Conservation (phyloP, 768 basidiomycete species). For the Boletus rubroflammeus region DNA sequence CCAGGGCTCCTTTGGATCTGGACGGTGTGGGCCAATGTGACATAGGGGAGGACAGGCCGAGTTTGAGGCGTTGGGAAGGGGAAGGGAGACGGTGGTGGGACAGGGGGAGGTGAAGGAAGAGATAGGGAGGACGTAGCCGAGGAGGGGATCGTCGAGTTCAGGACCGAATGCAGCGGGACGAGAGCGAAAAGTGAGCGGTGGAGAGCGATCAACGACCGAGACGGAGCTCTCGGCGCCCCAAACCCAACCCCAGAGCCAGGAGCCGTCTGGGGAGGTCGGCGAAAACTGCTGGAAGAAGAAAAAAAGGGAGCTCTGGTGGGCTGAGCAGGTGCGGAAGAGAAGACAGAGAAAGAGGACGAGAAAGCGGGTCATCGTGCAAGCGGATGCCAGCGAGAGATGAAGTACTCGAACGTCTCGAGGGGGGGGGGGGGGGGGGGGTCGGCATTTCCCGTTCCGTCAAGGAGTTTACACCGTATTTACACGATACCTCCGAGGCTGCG, state of each 20-base stretch:
- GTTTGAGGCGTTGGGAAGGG: slow-evolving; percentile 31
- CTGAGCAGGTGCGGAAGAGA: slow-evolving; percentile 6
- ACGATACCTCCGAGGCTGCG: too few species aligned
- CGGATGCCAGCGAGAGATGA: too few species aligned
- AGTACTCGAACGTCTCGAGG: too few species aligned
- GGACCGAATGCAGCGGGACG: slow-evolving; percentile 75
- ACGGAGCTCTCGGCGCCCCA: slow-evolving; percentile 70
- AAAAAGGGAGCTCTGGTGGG: background rate
- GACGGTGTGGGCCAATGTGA: slow-evolving; percentile 48
- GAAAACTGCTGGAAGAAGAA: slow-evolving; percentile 39
- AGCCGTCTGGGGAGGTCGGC: slow-evolving; percentile 40
- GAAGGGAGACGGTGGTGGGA: slow-evolving; percentile 4
- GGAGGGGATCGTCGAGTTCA: slow-evolving; percentile 61
- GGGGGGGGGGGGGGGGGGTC: too few species aligned
- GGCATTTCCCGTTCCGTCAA: too few species aligned
- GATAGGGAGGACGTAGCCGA: slow-evolving; percentile 70
- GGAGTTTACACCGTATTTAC: too few species aligned
- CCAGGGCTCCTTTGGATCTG: slow-evolving; percentile 68
- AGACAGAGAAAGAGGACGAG: slow-evolving; percentile 2
- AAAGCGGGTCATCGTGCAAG: slow-evolving; percentile 10
- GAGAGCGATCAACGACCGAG: slow-evolving; percentile 72
- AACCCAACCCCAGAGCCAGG: slow-evolving; percentile 61
- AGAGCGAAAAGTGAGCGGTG: slow-evolving; percentile 66
- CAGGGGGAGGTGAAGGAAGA: slow-evolving; percentile 63
- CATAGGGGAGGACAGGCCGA: slow-evolving; percentile 72